Evolutionary conservation across 129 eudicot genomes (phyloP).

Genomic region (Flaveria ramosissima): DNA sequence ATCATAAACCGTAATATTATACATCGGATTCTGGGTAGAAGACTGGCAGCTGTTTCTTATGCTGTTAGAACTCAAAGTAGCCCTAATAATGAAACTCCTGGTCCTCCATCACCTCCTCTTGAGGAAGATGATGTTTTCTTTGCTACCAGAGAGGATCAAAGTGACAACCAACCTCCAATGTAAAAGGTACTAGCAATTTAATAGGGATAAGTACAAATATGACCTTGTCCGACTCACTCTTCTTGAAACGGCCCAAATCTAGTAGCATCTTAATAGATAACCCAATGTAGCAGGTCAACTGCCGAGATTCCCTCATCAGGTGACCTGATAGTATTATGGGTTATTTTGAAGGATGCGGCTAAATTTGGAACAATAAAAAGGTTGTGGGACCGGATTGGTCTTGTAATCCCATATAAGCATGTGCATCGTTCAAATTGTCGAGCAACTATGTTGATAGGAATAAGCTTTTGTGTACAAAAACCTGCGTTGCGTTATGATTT

Average conservation of each 20-base stretch:
- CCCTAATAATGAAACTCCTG: conserved; percentile 17
- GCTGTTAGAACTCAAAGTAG: conserved; percentile 11
- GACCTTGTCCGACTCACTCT: not conserved
- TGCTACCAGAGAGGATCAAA: conserved; percentile 30
- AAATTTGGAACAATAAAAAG: not conserved
- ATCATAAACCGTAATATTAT: conserved; percentile 25
- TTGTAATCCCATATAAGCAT: not conserved
- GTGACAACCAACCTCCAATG: conserved; percentile 25
- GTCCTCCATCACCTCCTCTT: conserved; percentile 26
- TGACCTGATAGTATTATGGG: not conserved
- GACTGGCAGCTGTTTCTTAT: conserved; percentile 31
- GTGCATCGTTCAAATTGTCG: not conserved
- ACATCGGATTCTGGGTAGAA: conserved; percentile 45
- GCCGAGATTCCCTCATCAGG: not conserved
- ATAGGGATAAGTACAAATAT: too few relatives aligned
- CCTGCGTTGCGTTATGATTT: not conserved
- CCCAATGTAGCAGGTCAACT: not conserved
- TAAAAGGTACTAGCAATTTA: conserved; percentile 14
- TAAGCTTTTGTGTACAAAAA: not conserved
- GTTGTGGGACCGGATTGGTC: not conserved
- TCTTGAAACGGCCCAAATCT: not conserved
- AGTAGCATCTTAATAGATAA: not conserved
- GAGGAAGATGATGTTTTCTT: conserved; percentile 27
- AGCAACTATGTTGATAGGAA: not conserved
- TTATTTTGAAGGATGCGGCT: not conserved